Evolutionary conservation across 2,329 filamentous ascomycete genomes (phyloP), one percentile per base, ranked within the genome.

Genomic region (Ilyonectria sp.): DNA sequence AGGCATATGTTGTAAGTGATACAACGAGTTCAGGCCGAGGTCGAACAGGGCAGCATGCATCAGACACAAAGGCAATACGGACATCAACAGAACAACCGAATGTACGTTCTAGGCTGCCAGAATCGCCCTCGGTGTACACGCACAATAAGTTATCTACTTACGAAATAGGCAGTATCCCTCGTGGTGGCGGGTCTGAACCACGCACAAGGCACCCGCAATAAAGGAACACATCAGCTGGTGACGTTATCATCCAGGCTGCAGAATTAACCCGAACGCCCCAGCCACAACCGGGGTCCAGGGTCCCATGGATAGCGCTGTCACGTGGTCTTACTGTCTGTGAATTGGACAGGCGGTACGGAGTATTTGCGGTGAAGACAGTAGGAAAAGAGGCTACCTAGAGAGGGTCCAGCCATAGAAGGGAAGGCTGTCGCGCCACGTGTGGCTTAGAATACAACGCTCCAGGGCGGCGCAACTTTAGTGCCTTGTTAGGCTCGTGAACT

Each of bases 401-500:
- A 64, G 58, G 21, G 44, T 52, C 29, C 31, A 60, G 44, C 21
- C n/a, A 21, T 21, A 21, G 21, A 21, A 52, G 19, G 64, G 47
- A 47, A 49, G 53, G 69, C 57, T 57, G 33, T 54, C 63, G 60
- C 73, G 73, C 73, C 73, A 77, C 75, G 52, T 75, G 75, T 77
- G 75, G 75, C 75, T 71, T 65, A 62, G 66, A 59, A 71, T 64
- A 64, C 67, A 67, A 71, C 71, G 69, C 44, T 58, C 61, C 61
- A 64, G 61, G 46, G 54, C 71, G 68, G 59, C 69, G 72, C 68
- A 74, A 74, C 46, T 67, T 67, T 74, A 76, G 75, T 76, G 71
- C 69, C 68, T 74, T 60, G 68, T 79, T 73, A 73, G 77, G 78
- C 77, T 79, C 75, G 67, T 73, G 71, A 76, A 75, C 70, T 76